Evolutionary conservation across 495 filamentous ascomycete species (phyloP), one percentile per base, ranked within the genome.

Genomic region (Lophiotrema nucula): DNA sequence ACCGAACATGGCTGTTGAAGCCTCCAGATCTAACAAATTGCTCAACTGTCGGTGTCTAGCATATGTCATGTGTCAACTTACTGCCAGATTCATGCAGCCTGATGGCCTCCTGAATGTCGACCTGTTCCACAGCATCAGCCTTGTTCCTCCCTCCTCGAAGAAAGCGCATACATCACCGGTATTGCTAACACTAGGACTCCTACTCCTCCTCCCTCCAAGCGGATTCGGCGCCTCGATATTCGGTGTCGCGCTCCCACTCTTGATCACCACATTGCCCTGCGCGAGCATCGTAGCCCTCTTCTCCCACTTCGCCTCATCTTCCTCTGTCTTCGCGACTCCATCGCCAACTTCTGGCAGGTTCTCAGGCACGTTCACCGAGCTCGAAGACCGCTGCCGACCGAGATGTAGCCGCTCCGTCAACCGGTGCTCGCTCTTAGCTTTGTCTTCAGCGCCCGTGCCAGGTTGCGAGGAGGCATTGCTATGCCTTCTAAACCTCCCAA

Each of bases 81-180:
- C 83, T 78, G 50, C 93, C 92, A 26, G 75, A 76, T 71, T 99
- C 93, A 71, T 99, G 93, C 53, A 97, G 79, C 65, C 85, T 79
- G 72, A 99, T 97, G n/a, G 95, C 93, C 72, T 93, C 85, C 73
- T 96, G 91, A 53, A 99, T 96, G 74, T 88, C 86, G 26, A 86
- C 81, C 79, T 97, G 28, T 41, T n/a, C 58, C 18, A 43, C 43
- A 37, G 26, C 39, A 27, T 62, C 53, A 53, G 37, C 44, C 27
- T 25, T 6, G 11, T 22, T 47, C 35, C 45, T 6, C 47, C 3
- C 25, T 38, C 22, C 38, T 11, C 18, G n/a, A 11, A 23, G 4
- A 22, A 37, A 18, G 27, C 18, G 59, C 67, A 13, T 57, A 67
- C 67, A 43, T 70, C 67, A 31, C 45, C 54, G 28, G 50, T 38